phyloP scores from a whole-genome alignment of 2,329 filamentous ascomycete genomes.

The Fusarium cicatricum region DNA sequence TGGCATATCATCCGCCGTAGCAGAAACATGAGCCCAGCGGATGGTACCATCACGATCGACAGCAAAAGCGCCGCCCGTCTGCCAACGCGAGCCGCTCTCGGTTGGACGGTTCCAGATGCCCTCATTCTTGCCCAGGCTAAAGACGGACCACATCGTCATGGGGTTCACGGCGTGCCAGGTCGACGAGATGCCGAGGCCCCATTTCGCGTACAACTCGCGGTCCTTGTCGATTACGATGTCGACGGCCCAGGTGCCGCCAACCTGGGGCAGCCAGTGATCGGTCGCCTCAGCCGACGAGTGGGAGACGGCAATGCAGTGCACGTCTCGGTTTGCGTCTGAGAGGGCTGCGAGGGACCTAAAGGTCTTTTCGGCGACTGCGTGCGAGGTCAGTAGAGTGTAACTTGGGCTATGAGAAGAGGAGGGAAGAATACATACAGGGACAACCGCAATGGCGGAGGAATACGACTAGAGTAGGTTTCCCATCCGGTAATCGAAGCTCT shows the following conservation, averaged over 20 bases:
- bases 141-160: slow-evolving; percentile 63
- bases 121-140: slow-evolving; percentile 66
- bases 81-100: slow-evolving; percentile 74
- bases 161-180: slow-evolving; percentile 71
- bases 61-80: slow-evolving; percentile 72
- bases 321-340: slow-evolving; percentile 56
- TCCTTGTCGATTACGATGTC: slow-evolving; percentile 67
- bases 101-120: slow-evolving; percentile 72
- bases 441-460: slow-evolving; percentile 80
- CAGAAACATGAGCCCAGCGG: slow-evolving; percentile 44
- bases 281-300: slow-evolving; percentile 64
- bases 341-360: slow-evolving; percentile 63
- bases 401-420: background rate
- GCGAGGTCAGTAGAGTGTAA: background rate
- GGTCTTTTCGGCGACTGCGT: slow-evolving; percentile 71
- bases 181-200: slow-evolving; percentile 69
- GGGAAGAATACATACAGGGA: slow-evolving; percentile 64
- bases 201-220: slow-evolving; percentile 68
- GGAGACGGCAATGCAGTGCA: slow-evolving; percentile 69
- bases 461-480: slow-evolving; percentile 67
- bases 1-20: slow-evolving; percentile 45
- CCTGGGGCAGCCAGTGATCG: slow-evolving; percentile 63
- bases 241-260: slow-evolving; percentile 65
- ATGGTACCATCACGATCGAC: slow-evolving; percentile 45
- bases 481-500: slow-evolving; percentile 60